Base-by-base conservation (phyloP, 768 basidiomycete species). In the Coprinopsis sp. region DNA sequence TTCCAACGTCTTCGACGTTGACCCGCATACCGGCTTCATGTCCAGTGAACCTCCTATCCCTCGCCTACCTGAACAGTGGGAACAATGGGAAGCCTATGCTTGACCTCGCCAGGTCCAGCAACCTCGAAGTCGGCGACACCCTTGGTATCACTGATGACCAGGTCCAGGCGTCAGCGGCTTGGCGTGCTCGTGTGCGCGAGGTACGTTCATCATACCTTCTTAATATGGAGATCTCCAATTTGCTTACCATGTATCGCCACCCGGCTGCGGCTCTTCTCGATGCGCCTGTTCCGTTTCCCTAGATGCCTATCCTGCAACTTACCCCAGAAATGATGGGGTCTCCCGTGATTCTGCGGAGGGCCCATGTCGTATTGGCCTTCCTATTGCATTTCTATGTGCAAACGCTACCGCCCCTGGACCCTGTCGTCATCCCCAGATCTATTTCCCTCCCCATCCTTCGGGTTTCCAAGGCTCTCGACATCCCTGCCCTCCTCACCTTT, bases 401-500 rank as follows among this genome's bases (percentile, higher is more conserved):
- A 59, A 72, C 79, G 6, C 68, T 81, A 3, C 76, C 81, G 2
- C 68, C 73, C 1, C 54, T 64, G 25, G 62, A 64, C 0, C 70
- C 76, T 3, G 70, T 89, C 41, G 64, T 70, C 25, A 87, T 99
- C 39, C 95, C 95, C 6, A 63, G 72, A 0, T 71, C 84, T 0
- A 70, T 99, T 41, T 76, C 88, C 4, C 63, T 91, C 8, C 94
- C 95, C 1, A 76, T 92, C 33, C 73, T 94, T 12, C 73, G 78
- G 43, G 73, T 94, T 22, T 87, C 81, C 12, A 65, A 69, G 0
- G 65, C 82, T 30, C 77, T 98, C 14, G 84, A 86, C 39, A 69
- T 97, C 2, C 95, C 95, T 1, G 91, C 95, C 0, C 71, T 97
- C 24, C 75, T 94, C 40, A 96, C 94, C 1, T 98, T 93, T 22